A percentile compares a stretch with the other conserved stretches of the same genome.
These are phyloP conservation scores for Erodium texanum DNA, from an alignment of 441 rosid species.

Conservation along the genomic window DNA sequence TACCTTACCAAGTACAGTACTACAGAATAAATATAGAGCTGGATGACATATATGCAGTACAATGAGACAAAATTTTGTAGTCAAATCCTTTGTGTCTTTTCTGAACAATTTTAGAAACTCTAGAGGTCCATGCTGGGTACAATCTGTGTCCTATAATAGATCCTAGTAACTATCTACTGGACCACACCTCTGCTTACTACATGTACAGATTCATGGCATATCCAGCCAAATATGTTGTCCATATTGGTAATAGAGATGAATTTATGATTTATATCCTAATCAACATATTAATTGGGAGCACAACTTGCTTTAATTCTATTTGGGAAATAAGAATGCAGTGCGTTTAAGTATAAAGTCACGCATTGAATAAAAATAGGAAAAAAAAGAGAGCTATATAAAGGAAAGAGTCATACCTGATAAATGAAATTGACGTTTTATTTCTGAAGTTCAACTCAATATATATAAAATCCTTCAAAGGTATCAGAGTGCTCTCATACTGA, in stretches of 20 bases:
- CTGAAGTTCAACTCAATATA: too few species aligned
- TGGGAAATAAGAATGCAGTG: neutral
- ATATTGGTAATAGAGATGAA: too few species aligned
- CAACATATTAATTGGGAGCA: neutral
- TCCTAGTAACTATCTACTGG: slow-evolving; percentile 7
- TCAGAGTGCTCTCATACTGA: neutral
- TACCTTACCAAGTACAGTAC: slow-evolving; percentile 1
- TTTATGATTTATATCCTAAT: neutral
- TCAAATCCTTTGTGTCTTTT: neutral
- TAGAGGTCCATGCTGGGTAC: slow-evolving; percentile 2
- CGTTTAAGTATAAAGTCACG: neutral
- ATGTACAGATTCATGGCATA: slow-evolving; percentile 3
- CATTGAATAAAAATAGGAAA: too few species aligned
- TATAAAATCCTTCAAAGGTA: too few species aligned
- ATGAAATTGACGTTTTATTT: too few species aligned
- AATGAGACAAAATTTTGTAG: neutral
- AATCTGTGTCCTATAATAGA: neutral
- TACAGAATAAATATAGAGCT: neutral
- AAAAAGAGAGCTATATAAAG: neutral
- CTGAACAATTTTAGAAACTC: slow-evolving; percentile 3
- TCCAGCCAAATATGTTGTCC: neutral
- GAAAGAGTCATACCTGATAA: neutral
- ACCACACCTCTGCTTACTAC: neutral
- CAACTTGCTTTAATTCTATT: neutral
- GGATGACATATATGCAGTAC: neutral